Evolutionary conservation across 441 rosid species (phyloP).

Genomic region (Omphalea diandra): DNA sequence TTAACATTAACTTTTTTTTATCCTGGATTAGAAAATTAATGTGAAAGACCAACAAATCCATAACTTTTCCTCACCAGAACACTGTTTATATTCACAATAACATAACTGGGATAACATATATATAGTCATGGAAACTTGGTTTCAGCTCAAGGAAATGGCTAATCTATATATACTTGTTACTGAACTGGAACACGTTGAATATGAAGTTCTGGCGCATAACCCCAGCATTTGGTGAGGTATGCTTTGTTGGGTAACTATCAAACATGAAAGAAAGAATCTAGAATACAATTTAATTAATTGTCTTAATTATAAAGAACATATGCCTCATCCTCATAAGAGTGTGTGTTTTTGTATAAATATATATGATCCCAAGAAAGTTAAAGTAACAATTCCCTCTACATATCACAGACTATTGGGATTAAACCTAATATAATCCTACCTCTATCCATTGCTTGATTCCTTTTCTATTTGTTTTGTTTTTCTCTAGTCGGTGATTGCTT

Average conservation of each 20-base stretch:
- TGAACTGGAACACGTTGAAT: neutral
- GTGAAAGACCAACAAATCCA: too few species aligned
- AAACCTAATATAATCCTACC: neutral
- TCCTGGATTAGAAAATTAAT: too few species aligned
- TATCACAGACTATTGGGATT: neutral
- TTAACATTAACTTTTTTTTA: neutral
- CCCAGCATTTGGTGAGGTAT: conserved; percentile 29
- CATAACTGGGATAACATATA: neutral
- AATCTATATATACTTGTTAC: neutral
- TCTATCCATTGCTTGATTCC: neutral
- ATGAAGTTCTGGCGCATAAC: conserved; percentile 17
- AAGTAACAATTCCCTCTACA: conserved; percentile 5
- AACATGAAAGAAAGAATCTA: conserved; percentile 4
- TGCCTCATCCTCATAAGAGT: conserved; percentile 10
- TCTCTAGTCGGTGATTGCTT: conserved; percentile 11
- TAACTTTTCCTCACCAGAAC: too few species aligned
- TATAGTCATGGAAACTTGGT: neutral
- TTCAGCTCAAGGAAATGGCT: neutral
- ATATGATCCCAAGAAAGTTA: conserved; percentile 28
- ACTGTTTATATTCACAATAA: neutral
- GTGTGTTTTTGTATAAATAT: neutral
- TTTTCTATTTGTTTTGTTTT: neutral
- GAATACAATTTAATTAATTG: neutral
- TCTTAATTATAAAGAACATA: neutral
- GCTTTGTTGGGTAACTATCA: conserved; percentile 18